Evolutionary conservation across 129 eudicot species (phyloP).

Genomic region (Centaurea solstitialis): DNA sequence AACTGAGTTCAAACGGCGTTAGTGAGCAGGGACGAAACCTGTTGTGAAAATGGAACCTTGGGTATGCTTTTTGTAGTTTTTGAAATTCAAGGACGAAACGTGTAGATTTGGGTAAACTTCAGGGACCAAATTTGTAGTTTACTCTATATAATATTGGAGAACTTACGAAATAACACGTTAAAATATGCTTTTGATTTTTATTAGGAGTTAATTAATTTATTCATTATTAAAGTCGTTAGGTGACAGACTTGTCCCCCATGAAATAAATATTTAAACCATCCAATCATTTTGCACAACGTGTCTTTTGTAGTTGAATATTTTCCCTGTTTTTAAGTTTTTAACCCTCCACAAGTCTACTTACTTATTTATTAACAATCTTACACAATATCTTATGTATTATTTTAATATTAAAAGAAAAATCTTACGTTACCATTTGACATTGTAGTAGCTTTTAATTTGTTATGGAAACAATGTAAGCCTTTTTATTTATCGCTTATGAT

Average conservation of each 20-base stretch:
- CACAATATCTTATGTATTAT: background rate
- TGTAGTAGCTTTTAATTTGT: background rate
- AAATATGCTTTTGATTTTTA: background rate
- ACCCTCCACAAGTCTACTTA: background rate
- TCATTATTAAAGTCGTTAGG: conserved; percentile 11
- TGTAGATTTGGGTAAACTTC: too few species aligned
- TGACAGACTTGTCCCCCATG: conserved; percentile 26
- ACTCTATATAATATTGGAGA: too few species aligned
- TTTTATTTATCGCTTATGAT: too few species aligned
- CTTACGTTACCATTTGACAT: background rate
- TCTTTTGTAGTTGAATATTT: background rate
- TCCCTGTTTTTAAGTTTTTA: background rate
- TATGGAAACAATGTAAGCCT: background rate
- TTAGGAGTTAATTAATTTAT: background rate
- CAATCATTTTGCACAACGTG: conserved; percentile 19
- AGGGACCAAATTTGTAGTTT: too few species aligned
- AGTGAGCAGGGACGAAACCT: too few species aligned
- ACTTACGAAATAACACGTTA: background rate
- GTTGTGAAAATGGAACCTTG: too few species aligned
- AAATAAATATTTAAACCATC: background rate
- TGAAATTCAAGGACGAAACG: too few species aligned
- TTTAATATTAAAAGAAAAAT: background rate
- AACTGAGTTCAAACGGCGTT: too few species aligned
- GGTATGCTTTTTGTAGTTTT: too few species aligned
- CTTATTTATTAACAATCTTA: background rate